Evolutionary conservation across 768 basidiomycete genomes (phyloP), one percentile per base, ranked within the genome.

Genomic region (Cyathus striatus): DNA sequence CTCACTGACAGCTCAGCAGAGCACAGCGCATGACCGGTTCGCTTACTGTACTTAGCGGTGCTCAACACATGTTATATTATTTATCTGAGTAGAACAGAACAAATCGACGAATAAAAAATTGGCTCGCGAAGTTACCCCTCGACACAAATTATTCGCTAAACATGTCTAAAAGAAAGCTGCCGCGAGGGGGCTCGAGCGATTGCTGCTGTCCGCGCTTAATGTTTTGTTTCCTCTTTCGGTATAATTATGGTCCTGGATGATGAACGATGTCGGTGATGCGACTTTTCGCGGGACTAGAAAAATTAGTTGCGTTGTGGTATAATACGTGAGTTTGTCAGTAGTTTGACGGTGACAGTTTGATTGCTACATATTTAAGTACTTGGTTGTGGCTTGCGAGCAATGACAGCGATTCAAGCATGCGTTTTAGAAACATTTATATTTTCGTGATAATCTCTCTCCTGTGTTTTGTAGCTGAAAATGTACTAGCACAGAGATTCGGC

Each of bases 21-120:
- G 81, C 81, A 6, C 86, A 89, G 52, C 76, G 90, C 48, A 90
- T 86, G 38, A 82, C 84, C 2, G 91, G 90, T 0, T 87, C 85
- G 32, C 70, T 94, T 32, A 79, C 81, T 2, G 86, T 90, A 26
- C 72, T 95, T 50, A 90, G 87, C 59, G 92, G 92, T 23, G 90
- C 80, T 3, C 87, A 90, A 53, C 89, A 90, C 54, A 92, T 93
- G 90, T 90, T 87, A 37, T 94, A 93, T 54, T n/a, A n/a, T n/a
- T n/a, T n/a, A n/a, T n/a, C n/a, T n/a, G n/a, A n/a, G 74, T 90
- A 35, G 91, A 93, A 64, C 86, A 90, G 62, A 92, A 93, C 68
- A 90, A 90, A 62, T 86, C 84, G 16, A 86, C 83, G 40, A 94
- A 94, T 73, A 88, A 86, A 70, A 80, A 79, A 44, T 69, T 90